Percentiles rank a stretch among this genome's conserved stretches.
Evolutionary conservation across 2,329 filamentous ascomycete genomes (phyloP).

Genomic region (Penicillium capsulatum): DNA sequence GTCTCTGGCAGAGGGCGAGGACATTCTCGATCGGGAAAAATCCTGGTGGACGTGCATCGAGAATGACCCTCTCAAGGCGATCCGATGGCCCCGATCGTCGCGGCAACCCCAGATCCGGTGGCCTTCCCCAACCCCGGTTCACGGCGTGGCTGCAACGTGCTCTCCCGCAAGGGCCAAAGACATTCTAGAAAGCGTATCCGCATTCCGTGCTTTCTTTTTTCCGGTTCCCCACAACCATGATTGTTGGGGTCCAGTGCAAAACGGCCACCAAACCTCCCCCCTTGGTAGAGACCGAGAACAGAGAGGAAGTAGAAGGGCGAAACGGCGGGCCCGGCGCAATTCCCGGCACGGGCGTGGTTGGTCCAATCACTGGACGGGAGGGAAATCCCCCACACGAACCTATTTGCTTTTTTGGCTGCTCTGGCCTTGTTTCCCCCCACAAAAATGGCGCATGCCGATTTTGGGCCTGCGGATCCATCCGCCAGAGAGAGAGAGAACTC

Average conservation of each 20-base stretch:
- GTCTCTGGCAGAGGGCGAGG: too few relatives aligned
- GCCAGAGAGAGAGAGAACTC: conserved; percentile 7
- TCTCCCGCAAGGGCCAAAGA: conserved; percentile 5
- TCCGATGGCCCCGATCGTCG: conserved; percentile 7
- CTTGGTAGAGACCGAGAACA: too few relatives aligned
- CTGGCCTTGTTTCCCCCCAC: conserved; percentile 18
- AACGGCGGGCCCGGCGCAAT: background rate
- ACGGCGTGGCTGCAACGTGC: conserved; percentile 23
- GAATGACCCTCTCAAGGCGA: too few relatives aligned
- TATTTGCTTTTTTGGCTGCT: conserved; percentile 9
- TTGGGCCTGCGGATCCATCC: conserved; percentile 17
- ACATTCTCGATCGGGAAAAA: background rate
- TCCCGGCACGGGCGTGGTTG: background rate
- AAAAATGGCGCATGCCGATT: conserved; percentile 25
- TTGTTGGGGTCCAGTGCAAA: too few relatives aligned
- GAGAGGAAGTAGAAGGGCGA: too few relatives aligned
- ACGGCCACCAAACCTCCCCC: too few relatives aligned
- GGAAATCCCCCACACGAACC: conserved; percentile 25
- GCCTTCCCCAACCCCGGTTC: conserved; percentile 21
- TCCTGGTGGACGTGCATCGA: too few relatives aligned
- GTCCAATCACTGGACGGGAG: conserved; percentile 1
- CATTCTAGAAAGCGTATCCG: conserved; percentile 18
- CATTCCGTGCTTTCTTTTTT: background rate
- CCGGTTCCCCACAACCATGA: background rate
- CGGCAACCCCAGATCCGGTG: conserved; percentile 16